These are phyloP conservation scores for Lycium barbarum DNA, from an alignment of 257 asterid species.

Conservation along the genomic window DNA sequence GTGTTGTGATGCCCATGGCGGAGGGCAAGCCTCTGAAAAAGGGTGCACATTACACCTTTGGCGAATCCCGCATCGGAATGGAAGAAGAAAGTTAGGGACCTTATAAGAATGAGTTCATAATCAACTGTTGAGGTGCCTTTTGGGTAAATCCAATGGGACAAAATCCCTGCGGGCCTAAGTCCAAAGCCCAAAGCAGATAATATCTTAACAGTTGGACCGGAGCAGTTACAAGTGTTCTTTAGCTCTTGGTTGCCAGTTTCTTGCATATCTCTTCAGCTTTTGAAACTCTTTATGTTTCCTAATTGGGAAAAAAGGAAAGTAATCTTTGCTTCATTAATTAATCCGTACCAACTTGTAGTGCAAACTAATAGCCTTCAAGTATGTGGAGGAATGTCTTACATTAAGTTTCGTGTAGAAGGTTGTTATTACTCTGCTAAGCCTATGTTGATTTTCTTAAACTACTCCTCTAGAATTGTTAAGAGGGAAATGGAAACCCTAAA, in stretches of 20 bases:
- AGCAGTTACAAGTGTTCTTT: too few species aligned
- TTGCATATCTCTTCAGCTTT: slow-evolving; percentile 1
- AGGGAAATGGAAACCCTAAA: neutral
- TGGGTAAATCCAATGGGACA: too few species aligned
- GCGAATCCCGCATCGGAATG: too few species aligned
- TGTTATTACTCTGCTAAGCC: neutral
- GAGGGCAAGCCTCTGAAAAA: too few species aligned
- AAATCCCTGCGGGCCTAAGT: too few species aligned
- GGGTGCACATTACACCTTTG: too few species aligned
- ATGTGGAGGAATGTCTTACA: neutral
- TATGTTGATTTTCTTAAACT: neutral
- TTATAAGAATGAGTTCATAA: too few species aligned
- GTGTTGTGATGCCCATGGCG: too few species aligned
- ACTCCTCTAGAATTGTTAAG: neutral
- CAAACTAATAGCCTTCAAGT: neutral
- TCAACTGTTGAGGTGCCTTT: too few species aligned
- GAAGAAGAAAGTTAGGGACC: too few species aligned
- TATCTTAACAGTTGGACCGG: too few species aligned
- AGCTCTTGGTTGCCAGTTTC: neutral
- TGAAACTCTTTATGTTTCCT: neutral
- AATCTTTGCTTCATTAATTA: neutral
- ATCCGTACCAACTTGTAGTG: neutral
- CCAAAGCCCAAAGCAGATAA: too few species aligned
- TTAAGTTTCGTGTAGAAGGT: neutral
- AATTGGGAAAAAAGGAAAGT: neutral